These are phyloP conservation scores for Eucalyptus virginea DNA, from an alignment of 345 rosid species.

Conservation along the genomic window DNA sequence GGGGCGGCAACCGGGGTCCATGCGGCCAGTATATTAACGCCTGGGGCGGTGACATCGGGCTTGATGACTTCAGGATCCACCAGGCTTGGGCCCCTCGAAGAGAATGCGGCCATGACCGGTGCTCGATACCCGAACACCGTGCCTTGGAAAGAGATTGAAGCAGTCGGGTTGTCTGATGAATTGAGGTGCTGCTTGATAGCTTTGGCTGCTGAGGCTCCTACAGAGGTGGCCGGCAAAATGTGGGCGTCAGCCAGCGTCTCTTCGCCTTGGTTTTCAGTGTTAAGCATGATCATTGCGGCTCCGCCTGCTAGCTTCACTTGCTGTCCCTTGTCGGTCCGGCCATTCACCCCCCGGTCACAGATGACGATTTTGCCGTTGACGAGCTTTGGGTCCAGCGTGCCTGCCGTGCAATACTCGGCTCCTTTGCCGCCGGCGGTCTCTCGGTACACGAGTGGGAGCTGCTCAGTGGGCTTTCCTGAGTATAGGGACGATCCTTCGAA, in stretches of 20 bases:
- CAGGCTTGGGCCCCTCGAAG: constrained; percentile 67
- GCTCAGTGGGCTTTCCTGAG: constrained; percentile 17
- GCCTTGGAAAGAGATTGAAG: constrained; percentile 45
- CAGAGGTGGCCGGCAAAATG: constrained; percentile 37
- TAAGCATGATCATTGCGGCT: constrained; percentile 56
- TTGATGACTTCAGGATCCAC: constrained; percentile 48
- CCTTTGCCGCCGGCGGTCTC: constrained; percentile 35
- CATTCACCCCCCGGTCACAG: constrained; percentile 35
- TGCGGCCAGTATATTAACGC: constrained; percentile 68
- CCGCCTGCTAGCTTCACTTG: constrained; percentile 35
- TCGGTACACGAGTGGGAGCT: constrained; percentile 32
- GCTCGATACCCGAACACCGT: constrained; percentile 47
- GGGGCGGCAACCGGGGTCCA: constrained; percentile 58
- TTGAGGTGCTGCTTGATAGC: constrained; percentile 22
- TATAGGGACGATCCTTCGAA: constrained; percentile 44
- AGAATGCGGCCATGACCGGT: constrained; percentile 63
- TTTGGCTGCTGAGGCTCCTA: constrained; percentile 39
- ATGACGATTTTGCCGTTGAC: constrained; percentile 46
- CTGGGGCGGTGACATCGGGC: constrained; percentile 81
- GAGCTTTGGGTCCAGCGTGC: constrained; percentile 11
- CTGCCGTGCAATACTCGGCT: constrained; percentile 24
- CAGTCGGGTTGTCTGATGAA: constrained; percentile 28
- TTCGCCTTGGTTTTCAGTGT: constrained; percentile 36
- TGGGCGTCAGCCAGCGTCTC: constrained; percentile 59
- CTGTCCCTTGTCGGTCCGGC: constrained; percentile 42